Percentiles rank a stretch among this genome's conserved stretches.
Evolutionary conservation across 192 early-diverging fungal genomes (phyloP).

Genomic region (Coemansia reversa): DNA sequence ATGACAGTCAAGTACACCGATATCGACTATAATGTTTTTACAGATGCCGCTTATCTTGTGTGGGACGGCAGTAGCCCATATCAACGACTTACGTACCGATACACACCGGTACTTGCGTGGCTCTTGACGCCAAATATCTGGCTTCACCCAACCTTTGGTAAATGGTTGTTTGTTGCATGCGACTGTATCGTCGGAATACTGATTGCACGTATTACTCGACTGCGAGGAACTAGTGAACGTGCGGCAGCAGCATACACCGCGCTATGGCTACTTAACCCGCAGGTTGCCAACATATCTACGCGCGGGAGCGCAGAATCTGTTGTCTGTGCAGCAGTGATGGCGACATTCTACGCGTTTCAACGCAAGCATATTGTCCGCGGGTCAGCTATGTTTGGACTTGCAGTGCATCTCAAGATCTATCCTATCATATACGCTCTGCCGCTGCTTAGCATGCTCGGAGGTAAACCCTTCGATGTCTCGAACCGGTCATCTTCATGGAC

Average conservation of each 20-base stretch:
- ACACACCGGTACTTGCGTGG: slow-evolving; percentile 94
- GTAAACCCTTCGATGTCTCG: slow-evolving; percentile 13
- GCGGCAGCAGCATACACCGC: slow-evolving; percentile 58
- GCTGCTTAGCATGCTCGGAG: slow-evolving; percentile 64
- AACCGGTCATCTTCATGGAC: slow-evolving; percentile 5
- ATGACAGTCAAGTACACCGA: slow-evolving; percentile 97
- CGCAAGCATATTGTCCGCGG: slow-evolving; percentile 48
- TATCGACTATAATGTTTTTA: slow-evolving; percentile 96
- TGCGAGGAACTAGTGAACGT: slow-evolving; percentile 59
- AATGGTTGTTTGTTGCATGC: slow-evolving; percentile 83
- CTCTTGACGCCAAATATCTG: slow-evolving; percentile 82
- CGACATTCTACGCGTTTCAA: slow-evolving; percentile 70
- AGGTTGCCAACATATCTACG: slow-evolving; percentile 95
- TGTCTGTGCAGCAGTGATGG: slow-evolving; percentile 75
- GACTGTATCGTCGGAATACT: slow-evolving; percentile 78
- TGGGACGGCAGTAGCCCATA: slow-evolving; percentile 77
- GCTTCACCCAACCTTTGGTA: slow-evolving; percentile 77
- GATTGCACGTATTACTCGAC: slow-evolving; percentile 50
- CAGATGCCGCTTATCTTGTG: slow-evolving; percentile 86
- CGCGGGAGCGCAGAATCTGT: slow-evolving; percentile 91
- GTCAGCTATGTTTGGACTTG: slow-evolving; percentile 77
- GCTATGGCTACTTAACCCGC: slow-evolving; percentile 91
- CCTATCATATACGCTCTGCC: slow-evolving; percentile 93
- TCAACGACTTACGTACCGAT: slow-evolving; percentile 90
- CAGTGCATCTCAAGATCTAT: slow-evolving; percentile 98